A percentile compares a stretch with the other conserved stretches of the same genome.
Evolutionary conservation across 495 filamentous ascomycete genomes (phyloP).

Genomic region (Niebla homalea): DNA sequence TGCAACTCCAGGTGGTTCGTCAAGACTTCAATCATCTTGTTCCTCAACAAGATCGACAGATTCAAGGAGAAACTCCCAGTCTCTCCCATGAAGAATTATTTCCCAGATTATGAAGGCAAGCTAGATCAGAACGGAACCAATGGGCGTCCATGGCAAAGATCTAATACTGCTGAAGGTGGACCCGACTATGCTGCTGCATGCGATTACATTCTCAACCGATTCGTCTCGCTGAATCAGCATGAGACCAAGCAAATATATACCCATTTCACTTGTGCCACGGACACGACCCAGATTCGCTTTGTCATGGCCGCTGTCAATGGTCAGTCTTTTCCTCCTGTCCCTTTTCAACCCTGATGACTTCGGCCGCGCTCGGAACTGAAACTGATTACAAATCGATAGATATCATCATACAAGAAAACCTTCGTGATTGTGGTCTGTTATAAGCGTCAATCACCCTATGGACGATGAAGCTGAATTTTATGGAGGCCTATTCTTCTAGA

Average conservation of each 20-base stretch:
- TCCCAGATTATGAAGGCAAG: slow-evolving; percentile 83
- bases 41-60: slow-evolving; percentile 99
- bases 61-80: slow-evolving; percentile 99
- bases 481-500: slow-evolving; percentile 15
- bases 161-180: slow-evolving; percentile 42
- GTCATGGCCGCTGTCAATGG: slow-evolving; percentile 99
- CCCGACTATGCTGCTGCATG: slow-evolving; percentile 86
- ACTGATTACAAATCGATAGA: slow-evolving; percentile 39
- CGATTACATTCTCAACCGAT: slow-evolving; percentile 94
- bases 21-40: slow-evolving; percentile 97
- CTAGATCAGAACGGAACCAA: slow-evolving; percentile 24
- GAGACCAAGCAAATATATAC: slow-evolving; percentile 99
- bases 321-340: slow-evolving; percentile 31
- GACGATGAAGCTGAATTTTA: slow-evolving; percentile 16
- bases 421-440: slow-evolving; percentile 94
- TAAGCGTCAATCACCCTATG: slow-evolving; percentile 30
- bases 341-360: background rate
- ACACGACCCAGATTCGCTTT: slow-evolving; percentile 97
- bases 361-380: background rate
- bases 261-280: slow-evolving; percentile 96
- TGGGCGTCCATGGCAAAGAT: slow-evolving; percentile 33
- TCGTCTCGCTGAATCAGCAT: slow-evolving; percentile 93
- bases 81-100: slow-evolving; percentile 99
- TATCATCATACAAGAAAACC: slow-evolving; percentile 99
- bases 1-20: slow-evolving; percentile 99